These are phyloP conservation scores for Seminavis robusta DNA, from an alignment of 108 stramenopile genomes.

Conservation along the genomic window DNA sequence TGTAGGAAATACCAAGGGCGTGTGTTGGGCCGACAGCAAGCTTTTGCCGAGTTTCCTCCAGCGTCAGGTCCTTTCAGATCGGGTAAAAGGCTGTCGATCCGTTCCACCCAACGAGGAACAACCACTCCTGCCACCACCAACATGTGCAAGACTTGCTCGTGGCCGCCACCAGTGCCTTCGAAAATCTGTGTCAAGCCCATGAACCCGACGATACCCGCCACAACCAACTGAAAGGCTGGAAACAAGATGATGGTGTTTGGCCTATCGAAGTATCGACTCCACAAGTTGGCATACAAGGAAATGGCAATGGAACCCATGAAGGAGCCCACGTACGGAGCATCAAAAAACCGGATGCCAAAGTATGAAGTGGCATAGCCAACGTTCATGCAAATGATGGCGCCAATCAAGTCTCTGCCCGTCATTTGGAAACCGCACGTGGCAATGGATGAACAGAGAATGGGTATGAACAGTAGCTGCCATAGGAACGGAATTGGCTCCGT, in stretches of 20 bases:
- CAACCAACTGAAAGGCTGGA: constrained; percentile 1
- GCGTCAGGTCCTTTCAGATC: too few relatives aligned
- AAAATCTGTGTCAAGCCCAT: not conserved
- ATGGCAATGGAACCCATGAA: not conserved
- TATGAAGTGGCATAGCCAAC: not conserved
- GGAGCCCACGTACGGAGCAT: not conserved
- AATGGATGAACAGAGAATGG: constrained; percentile 5
- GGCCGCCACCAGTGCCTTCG: constrained; percentile 3
- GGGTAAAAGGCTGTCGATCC: too few relatives aligned
- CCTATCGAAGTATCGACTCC: constrained; percentile 3
- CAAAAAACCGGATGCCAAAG: not conserved
- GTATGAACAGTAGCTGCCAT: constrained; percentile 8
- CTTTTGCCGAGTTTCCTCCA: too few relatives aligned
- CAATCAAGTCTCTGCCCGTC: not conserved
- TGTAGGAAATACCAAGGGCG: too few relatives aligned
- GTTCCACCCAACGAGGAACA: too few relatives aligned
- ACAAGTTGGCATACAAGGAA: constrained; percentile 1
- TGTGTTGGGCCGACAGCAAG: too few relatives aligned
- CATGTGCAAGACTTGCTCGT: constrained; percentile 8
- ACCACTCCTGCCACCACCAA: constrained; percentile 15
- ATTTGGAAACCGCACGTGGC: constrained; percentile 10
- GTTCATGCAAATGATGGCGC: not conserved
- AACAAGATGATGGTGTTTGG: constrained; percentile 8
- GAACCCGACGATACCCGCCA: constrained; percentile 7
- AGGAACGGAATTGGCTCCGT: not conserved